Evolutionary conservation across 129 eudicot species (phyloP).

Genomic region (Logfia minima): DNA sequence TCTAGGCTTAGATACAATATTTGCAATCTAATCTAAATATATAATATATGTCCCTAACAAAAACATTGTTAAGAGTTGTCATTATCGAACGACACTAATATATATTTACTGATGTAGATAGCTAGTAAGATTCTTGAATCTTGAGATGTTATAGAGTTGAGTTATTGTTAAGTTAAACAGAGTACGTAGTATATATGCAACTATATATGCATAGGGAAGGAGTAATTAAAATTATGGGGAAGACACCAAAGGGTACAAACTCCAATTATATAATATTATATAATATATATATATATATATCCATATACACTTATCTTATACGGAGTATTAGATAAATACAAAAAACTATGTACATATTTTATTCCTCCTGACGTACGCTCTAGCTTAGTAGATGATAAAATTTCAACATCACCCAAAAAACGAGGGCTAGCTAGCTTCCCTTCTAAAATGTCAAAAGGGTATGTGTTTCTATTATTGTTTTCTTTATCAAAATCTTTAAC

Average conservation of each 20-base stretch:
- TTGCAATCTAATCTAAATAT: too few relatives aligned
- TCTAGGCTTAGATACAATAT: too few relatives aligned
- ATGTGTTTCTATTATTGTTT: slow-evolving; percentile 34
- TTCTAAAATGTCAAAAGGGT: slow-evolving; percentile 44
- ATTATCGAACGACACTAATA: too few relatives aligned
- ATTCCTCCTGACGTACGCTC: slow-evolving; percentile 38
- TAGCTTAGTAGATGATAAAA: slow-evolving; percentile 36
- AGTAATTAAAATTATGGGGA: slow-evolving; percentile 33
- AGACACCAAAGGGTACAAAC: slow-evolving; percentile 49
- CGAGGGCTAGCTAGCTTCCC: slow-evolving; percentile 33
- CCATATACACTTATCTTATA: slow-evolving; percentile 32
- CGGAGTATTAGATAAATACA: slow-evolving; percentile 22
- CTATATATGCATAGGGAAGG: slow-evolving; percentile 20
- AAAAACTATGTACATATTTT: slow-evolving; percentile 31
- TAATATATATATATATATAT: not conserved
- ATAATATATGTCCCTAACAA: too few relatives aligned
- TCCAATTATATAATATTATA: slow-evolving; percentile 25
- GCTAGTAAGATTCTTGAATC: too few relatives aligned
- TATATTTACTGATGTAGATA: too few relatives aligned
- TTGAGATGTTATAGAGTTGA: too few relatives aligned
- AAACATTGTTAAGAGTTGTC: too few relatives aligned
- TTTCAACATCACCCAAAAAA: slow-evolving; percentile 33
- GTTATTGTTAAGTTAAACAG: too few relatives aligned
- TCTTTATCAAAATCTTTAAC: slow-evolving; percentile 26
- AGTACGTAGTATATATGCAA: not conserved